phyloP scores from a whole-genome alignment of 1,284 basidiomycete species.

The Fomitopsis palustris region DNA sequence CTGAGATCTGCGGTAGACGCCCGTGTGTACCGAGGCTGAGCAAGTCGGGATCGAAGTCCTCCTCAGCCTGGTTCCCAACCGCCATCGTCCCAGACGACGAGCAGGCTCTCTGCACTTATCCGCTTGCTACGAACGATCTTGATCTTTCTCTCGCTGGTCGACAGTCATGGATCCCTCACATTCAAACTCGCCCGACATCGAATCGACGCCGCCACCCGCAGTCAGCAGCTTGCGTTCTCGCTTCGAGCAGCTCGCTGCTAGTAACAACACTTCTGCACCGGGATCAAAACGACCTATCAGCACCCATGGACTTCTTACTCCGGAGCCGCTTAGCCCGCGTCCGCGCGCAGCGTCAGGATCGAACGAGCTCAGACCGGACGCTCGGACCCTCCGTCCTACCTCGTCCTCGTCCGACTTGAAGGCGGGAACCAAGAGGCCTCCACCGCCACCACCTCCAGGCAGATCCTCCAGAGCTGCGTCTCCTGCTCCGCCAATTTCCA shows the following conservation, averaged over 20 bases:
- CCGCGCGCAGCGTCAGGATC: conserved; percentile 37
- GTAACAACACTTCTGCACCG: conserved; percentile 14
- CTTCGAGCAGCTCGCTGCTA: conserved; percentile 57
- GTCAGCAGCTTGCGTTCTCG: conserved; percentile 64
- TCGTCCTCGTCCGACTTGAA: conserved; percentile 56
- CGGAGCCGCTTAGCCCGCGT: conserved; percentile 34
- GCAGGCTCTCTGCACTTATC: background rate
- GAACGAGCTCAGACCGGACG: conserved; percentile 19
- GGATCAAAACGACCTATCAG: conserved; percentile 15
- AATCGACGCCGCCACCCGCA: conserved; percentile 51
- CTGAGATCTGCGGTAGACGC: background rate
- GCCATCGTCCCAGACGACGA: background rate
- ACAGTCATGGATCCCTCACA: conserved; percentile 12
- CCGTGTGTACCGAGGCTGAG: background rate
- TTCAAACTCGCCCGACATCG: conserved; percentile 24
- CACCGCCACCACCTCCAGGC: conserved; percentile 61
- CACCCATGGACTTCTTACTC: conserved; percentile 21
- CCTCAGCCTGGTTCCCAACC: background rate
- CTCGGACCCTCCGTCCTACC: conserved; percentile 35
- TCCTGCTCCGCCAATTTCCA: conserved; percentile 39
- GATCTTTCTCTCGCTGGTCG: background rate
- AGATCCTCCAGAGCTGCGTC: conserved; percentile 37
- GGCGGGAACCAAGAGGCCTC: conserved; percentile 38
- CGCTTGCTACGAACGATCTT: background rate
- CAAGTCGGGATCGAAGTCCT: background rate